Evolutionary conservation across 139 green algal species (phyloP).

Genomic region (Closterium sp.): DNA sequence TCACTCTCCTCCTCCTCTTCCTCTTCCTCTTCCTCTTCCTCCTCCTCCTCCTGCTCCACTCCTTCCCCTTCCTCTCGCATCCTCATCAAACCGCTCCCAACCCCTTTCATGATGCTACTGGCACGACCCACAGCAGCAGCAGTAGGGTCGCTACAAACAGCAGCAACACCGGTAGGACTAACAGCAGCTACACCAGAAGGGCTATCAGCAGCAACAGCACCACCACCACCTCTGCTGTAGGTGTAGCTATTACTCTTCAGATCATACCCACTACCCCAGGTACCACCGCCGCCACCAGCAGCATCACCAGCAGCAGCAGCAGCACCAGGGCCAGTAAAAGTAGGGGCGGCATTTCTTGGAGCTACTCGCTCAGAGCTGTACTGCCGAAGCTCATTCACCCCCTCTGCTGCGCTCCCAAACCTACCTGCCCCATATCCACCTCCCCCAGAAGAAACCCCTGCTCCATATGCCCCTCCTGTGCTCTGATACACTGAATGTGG

Average conservation of each 20-base stretch:
- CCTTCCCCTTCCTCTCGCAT: neutral
- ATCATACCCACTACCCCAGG: neutral
- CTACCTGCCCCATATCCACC: neutral
- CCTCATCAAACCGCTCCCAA: neutral
- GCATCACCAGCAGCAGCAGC: neutral
- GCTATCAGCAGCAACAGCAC: neutral
- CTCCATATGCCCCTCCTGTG: neutral
- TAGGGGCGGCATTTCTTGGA: neutral
- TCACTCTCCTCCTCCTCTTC: conserved; percentile 50
- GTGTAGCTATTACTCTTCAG: neutral
- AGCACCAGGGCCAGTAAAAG: neutral
- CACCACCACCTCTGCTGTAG: neutral
- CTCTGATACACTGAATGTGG: neutral
- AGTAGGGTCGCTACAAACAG: neutral
- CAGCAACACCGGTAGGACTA: neutral
- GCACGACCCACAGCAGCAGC: neutral
- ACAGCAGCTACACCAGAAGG: no score
- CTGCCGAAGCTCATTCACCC: neutral
- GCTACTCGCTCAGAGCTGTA: neutral
- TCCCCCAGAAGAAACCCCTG: neutral
- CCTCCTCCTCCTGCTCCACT: neutral
- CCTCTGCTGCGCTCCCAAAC: neutral
- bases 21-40: conserved; percentile 7
- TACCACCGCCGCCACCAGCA: neutral
- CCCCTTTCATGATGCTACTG: neutral